Evolutionary conservation across 805 yeast genomes (phyloP).

Genomic region (Saturnispora galanensis): DNA sequence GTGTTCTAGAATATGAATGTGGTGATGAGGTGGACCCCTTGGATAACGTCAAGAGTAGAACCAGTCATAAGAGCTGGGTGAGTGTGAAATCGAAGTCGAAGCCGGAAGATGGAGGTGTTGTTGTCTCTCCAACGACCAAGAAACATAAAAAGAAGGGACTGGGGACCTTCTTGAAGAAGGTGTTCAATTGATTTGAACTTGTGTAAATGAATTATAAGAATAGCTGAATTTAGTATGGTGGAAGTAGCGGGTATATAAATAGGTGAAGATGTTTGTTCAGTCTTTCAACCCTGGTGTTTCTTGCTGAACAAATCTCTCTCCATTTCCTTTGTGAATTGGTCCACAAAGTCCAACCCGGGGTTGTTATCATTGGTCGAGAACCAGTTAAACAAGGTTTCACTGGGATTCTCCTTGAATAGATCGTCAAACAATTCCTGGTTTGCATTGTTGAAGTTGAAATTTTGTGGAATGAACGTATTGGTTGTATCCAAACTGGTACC

Average conservation of each 20-base stretch:
- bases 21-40: not conserved
- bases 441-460: conserved; percentile 12
- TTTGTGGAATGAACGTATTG: not conserved
- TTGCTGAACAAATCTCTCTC: conserved; percentile 46
- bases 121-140: not conserved
- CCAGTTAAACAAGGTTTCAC: conserved; percentile 38
- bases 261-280: no score
- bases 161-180: conserved; percentile 4
- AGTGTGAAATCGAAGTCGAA: not conserved
- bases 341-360: conserved; percentile 52
- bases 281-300: not conserved
- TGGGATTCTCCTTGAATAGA: conserved; percentile 25
- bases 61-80: not conserved
- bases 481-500: conserved; percentile 1
- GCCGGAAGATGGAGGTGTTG: not conserved
- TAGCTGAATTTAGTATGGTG: no score
- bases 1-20: conserved; percentile 1
- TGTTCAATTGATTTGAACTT: not conserved
- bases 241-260: not conserved
- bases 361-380: conserved; percentile 34
- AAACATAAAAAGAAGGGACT: no score
- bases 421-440: conserved; percentile 27
- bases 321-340: conserved; percentile 73
- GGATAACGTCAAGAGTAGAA: not conserved
- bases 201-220: not conserved